phyloP scores from a whole-genome alignment of 2,329 filamentous ascomycete genomes.

The Talaromyces sp. region DNA sequence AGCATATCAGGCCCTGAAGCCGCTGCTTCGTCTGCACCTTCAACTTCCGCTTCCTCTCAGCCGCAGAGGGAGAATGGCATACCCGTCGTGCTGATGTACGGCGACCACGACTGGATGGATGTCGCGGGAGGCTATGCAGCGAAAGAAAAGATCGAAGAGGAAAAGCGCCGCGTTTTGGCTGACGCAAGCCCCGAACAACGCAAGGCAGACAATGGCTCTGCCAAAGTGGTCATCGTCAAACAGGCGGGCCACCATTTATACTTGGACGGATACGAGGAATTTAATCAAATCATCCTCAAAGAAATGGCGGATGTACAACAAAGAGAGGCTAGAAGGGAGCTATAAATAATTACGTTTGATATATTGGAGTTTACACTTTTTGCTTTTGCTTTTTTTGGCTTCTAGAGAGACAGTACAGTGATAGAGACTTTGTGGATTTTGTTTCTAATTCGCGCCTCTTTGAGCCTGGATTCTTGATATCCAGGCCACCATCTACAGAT shows the following conservation, averaged over 20 bases:
- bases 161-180: slow-evolving; percentile 55
- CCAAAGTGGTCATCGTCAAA: slow-evolving; percentile 73
- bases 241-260: slow-evolving; percentile 69
- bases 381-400: background rate
- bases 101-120: slow-evolving; percentile 99
- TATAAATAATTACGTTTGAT: background rate
- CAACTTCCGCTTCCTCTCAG: slow-evolving; percentile 13
- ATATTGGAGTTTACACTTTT: background rate
- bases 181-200: slow-evolving; percentile 62
- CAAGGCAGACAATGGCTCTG: slow-evolving; percentile 67
- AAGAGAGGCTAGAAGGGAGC: slow-evolving; percentile 18
- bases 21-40: slow-evolving; percentile 25
- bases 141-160: slow-evolving; percentile 69
- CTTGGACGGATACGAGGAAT: slow-evolving; percentile 64
- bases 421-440: background rate
- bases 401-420: background rate
- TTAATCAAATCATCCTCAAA: slow-evolving; percentile 58
- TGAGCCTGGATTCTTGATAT: background rate
- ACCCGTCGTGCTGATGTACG: slow-evolving; percentile 90
- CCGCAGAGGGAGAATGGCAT: slow-evolving; percentile 57
- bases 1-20: background rate
- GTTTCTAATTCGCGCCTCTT: background rate
- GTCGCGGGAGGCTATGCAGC: slow-evolving; percentile 76
- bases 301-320: slow-evolving; percentile 60
- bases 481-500: too few relatives aligned